These are phyloP conservation scores for Solanum dulcamara DNA, from an alignment of 257 asterid species.

Conservation along the genomic window DNA sequence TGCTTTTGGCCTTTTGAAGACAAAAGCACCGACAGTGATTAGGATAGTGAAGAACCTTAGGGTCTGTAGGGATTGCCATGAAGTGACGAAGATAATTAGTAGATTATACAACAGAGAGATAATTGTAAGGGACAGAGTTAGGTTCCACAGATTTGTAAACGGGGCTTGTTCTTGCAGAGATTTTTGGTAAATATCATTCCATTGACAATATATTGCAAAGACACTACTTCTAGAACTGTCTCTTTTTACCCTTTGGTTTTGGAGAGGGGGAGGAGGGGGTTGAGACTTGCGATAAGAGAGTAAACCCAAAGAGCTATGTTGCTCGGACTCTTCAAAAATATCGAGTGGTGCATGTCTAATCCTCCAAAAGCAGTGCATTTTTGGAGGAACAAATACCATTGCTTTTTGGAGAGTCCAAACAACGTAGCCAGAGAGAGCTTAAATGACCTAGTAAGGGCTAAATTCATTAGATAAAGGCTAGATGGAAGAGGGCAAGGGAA, in stretches of 20 bases:
- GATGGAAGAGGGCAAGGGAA: background rate
- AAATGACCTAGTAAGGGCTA: background rate
- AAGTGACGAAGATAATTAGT: slow-evolving; percentile 51
- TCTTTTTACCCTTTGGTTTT: too few species aligned
- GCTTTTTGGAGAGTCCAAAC: background rate
- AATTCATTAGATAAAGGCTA: background rate
- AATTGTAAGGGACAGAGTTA: slow-evolving; percentile 48
- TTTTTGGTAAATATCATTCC: slow-evolving; percentile 28
- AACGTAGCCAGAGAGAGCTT: background rate
- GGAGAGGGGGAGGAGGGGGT: background rate
- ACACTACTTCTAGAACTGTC: background rate
- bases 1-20: slow-evolving; percentile 55
- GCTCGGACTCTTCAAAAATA: background rate
- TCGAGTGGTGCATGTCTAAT: background rate
- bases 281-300: background rate
- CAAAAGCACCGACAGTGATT: slow-evolving; percentile 34
- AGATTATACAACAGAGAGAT: slow-evolving; percentile 51
- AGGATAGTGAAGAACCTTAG: slow-evolving; percentile 53
- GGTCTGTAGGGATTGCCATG: slow-evolving; percentile 59
- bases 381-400: background rate
- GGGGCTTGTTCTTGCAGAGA: slow-evolving; percentile 58
- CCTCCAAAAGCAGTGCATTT: background rate
- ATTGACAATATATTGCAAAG: background rate
- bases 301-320: background rate
- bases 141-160: slow-evolving; percentile 45